Conservation (phyloP, 177 flowering plant genomes). For the Vitis hybrid region DNA sequence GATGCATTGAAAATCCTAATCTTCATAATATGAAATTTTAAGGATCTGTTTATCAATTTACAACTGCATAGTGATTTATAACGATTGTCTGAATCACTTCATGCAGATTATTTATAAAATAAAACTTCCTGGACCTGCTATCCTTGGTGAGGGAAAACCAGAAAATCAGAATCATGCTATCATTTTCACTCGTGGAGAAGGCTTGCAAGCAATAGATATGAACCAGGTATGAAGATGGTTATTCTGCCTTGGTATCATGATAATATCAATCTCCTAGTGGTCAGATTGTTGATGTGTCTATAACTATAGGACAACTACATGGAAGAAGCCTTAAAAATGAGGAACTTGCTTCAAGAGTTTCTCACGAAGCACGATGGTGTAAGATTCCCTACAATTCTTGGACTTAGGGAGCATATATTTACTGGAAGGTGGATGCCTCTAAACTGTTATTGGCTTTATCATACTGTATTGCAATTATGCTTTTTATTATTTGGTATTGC, state of each 20-base stretch:
- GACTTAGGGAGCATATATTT: constrained; percentile 96
- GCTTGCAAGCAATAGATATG: constrained; percentile 98
- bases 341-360: constrained; percentile 90
- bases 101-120: constrained; percentile 83
- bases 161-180: constrained; percentile 99
- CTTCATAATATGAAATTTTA: neutral
- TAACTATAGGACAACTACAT: constrained; percentile 86
- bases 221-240: constrained; percentile 72
- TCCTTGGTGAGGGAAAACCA: constrained; percentile 97
- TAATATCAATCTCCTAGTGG: neutral
- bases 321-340: constrained; percentile 99
- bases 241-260: neutral
- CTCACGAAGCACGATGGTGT: constrained; percentile 88
- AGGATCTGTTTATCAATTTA: neutral
- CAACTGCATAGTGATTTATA: neutral
- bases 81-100: neutral
- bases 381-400: constrained; percentile 84
- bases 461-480: neutral
- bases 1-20: no score
- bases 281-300: neutral
- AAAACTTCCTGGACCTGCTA: constrained; percentile 95
- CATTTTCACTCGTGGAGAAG: constrained; percentile 97
- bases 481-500: neutral
- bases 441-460: neutral
- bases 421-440: constrained; percentile 75